A percentile compares a stretch with the other conserved stretches of the same genome.
These are phyloP conservation scores for Heritiera littoralis DNA, from an alignment of 345 rosid species.

Conservation along the genomic window DNA sequence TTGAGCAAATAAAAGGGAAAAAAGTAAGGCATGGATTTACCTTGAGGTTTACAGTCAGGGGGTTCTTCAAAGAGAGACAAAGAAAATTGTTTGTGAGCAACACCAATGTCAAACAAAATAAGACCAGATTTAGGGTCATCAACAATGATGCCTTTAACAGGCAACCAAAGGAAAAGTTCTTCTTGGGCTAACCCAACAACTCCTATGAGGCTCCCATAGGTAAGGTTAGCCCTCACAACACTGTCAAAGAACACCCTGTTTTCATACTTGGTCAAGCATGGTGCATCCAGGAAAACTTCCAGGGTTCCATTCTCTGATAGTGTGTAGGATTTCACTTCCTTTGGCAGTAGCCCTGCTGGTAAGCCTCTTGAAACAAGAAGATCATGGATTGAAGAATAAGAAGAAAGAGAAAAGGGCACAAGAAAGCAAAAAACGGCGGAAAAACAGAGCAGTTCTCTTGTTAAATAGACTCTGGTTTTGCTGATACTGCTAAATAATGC, in stretches of 20 bases:
- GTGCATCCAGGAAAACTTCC: conserved; percentile 72
- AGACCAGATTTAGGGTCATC: conserved; percentile 78
- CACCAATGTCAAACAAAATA: conserved; percentile 84
- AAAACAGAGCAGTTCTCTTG: background rate
- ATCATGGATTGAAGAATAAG: conserved; percentile 57
- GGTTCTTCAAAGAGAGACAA: conserved; percentile 86
- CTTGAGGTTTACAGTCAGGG: conserved; percentile 69
- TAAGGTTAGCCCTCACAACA: conserved; percentile 78
- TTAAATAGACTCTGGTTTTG: conserved; percentile 16
- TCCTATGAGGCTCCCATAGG: conserved; percentile 68
- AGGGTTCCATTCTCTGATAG: conserved; percentile 62
- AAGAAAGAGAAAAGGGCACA: background rate
- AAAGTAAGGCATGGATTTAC: conserved; percentile 12
- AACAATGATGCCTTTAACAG: conserved; percentile 78
- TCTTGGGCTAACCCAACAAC: conserved; percentile 75
- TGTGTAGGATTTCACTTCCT: conserved; percentile 68
- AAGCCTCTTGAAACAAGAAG: conserved; percentile 75
- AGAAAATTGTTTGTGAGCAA: conserved; percentile 82
- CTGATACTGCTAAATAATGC: conserved; percentile 27
- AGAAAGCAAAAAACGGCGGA: conserved; percentile 21
- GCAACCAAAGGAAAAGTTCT: conserved; percentile 89
- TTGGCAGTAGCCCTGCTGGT: conserved; percentile 81
- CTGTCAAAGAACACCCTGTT: conserved; percentile 64
- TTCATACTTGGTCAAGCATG: conserved; percentile 74
- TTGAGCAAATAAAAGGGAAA: background rate